Evolutionary conservation across 371 early-diverging fungal species (phyloP), one percentile per base, ranked within the genome.

Genomic region (Fennellomyces sp.): DNA sequence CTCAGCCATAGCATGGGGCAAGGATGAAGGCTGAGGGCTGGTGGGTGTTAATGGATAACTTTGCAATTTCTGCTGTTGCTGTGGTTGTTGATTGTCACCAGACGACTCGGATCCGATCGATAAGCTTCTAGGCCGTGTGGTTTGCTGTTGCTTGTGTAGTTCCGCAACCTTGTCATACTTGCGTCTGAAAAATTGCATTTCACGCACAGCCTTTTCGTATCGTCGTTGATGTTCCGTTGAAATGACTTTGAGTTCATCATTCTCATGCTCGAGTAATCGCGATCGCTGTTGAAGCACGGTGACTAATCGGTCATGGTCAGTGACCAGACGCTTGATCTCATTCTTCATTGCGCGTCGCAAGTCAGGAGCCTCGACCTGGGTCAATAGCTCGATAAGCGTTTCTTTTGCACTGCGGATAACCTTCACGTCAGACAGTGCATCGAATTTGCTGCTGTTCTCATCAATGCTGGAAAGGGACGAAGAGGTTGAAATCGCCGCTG

Each of bases 191-290:
- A 76, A 79, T 21, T 79, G 76, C 76, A 76, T 76, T 49, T 79
- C 80, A 10, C 80, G 64, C 11, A 79, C 80, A 2, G 80, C 80
- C 38, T 79, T 79, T 49, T 79, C 80, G 35, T 79, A 79, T 28
- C 74, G 64, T 29, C 64, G 62, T 41, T 77, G 77, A 19, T 65
- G 67, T 21, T 77, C 77, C 5, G 25, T 8, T 5, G 73, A 52
- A n/a, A 70, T 53, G 1, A 48, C 13, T 19, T 66, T 68, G 13
- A 71, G 54, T 39, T 70, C 68, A 2, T 63, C 52, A 31, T 67
- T 72, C 61, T 77, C 72, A 23, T 61, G 61, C 25, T 73, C 67
- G 3, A 73, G 23, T 1, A 56, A 25, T 13, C 69, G 63, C 6
- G 58, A 60, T 19, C 66, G 45, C 17, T 70, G 67, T 21, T 73